Base-by-base conservation (phyloP, 169 alveolate genomes). In the Cryptosporidium sp. region DNA sequence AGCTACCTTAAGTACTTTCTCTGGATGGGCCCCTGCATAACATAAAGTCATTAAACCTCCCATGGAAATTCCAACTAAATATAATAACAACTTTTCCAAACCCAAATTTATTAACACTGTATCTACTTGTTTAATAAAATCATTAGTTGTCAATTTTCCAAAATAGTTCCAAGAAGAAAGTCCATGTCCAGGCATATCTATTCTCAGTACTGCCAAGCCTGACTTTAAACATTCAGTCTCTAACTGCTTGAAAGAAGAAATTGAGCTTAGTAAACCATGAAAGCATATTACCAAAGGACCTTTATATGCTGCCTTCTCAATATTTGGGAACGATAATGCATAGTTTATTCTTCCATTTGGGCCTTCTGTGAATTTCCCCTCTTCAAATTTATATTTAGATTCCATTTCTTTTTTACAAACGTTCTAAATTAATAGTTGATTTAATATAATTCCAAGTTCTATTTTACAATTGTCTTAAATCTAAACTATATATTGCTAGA, bases 131-230 rank as follows among this genome's bases (percentile, higher is more conserved):
- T 45, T 44, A 26, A 44, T 62, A 39, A 60, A 80, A 65, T 80
- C 89, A n/a, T 80, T 37, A 12, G 23, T 16, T 16, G 89, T 80
- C 45, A 80, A 65, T 12, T 44, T 80, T 8, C 89, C 89, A 80
- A 80, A 80, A 33, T 65, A 80, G 4, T 52, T 42, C 89, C 89
- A 80, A 8, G 72, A 62, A 26, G 89, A 80, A 4, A 80, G 70
- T 14, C 89, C 89, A 39, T 80, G 89, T 5, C 89, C 89, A n/a
- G 89, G 89, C 75, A 80, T 62, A 65, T 80, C 89, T 37, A 80
- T 62, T 31, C 75, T 60, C 51, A 80, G 65, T 39, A 80, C 89
- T 80, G 89, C 75, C 16, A 80, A 65, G 0, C 53, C 68, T 62
- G 61, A 12, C 65, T 31, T 65, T 45, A 62, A 12, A 29, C 73